phyloP scores from a whole-genome alignment of 1,139 yeast species.

The Yamadazyma spencermartinsiae region DNA sequence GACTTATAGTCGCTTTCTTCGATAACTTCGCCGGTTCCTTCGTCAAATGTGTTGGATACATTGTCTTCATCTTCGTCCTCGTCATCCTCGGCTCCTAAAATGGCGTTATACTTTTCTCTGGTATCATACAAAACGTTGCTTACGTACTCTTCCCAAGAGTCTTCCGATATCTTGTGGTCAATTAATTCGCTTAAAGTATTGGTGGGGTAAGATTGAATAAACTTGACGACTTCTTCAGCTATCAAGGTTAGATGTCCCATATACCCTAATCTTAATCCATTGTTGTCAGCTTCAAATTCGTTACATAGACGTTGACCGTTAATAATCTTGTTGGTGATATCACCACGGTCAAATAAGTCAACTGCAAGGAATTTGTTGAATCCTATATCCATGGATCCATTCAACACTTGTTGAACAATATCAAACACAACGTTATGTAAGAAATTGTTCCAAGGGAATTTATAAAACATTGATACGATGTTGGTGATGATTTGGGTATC shows the following conservation, averaged over 20 bases:
- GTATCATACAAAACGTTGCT: constrained; percentile 82
- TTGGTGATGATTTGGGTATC: constrained; percentile 80
- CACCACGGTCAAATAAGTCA: constrained; percentile 78
- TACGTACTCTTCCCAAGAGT: constrained; percentile 82
- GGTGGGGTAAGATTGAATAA: constrained; percentile 73
- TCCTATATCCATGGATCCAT: constrained; percentile 90
- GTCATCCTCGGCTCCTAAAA: constrained; percentile 72
- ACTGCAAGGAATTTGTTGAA: constrained; percentile 87
- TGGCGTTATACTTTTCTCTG: constrained; percentile 93
- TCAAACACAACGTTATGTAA: constrained; percentile 97
- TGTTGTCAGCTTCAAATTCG: constrained; percentile 58
- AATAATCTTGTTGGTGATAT: constrained; percentile 75
- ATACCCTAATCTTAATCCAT: constrained; percentile 82
- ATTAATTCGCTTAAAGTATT: constrained; percentile 60
- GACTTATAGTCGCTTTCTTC: constrained; percentile 37
- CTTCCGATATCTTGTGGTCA: constrained; percentile 57
- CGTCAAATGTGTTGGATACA: constrained; percentile 49
- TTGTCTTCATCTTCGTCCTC: constrained; percentile 34
- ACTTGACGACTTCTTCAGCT: constrained; percentile 96
- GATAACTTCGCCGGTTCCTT: constrained; percentile 49
- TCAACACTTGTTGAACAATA: constrained; percentile 91
- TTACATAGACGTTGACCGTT: constrained; percentile 80
- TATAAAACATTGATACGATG: constrained; percentile 80
- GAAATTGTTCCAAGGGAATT: constrained; percentile 97
- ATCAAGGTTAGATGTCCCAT: constrained; percentile 97